Conservation (phyloP, 2,329 filamentous ascomycete genomes). For the Tolypocladium sp. region DNA sequence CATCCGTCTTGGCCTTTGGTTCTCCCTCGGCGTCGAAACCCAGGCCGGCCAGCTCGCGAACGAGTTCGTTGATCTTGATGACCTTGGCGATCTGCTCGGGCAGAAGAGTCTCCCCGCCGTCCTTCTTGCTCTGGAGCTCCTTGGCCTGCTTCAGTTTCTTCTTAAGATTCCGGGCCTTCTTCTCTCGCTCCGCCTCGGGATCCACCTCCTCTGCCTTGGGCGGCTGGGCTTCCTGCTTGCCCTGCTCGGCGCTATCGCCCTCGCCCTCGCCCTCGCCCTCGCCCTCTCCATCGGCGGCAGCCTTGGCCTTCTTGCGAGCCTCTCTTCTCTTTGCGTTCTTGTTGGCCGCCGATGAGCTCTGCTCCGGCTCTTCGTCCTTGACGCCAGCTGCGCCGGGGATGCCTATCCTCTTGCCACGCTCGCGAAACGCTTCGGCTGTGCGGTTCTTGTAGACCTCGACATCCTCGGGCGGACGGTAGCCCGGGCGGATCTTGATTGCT, state of each 20-base stretch:
- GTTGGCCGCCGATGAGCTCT: constrained; percentile 47
- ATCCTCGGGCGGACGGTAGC: constrained; percentile 90
- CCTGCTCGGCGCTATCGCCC: constrained; percentile 5
- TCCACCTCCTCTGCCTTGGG: constrained; percentile 41
- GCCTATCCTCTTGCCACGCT: constrained; percentile 49
- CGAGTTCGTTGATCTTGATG: constrained; percentile 90
- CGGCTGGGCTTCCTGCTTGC: constrained; percentile 13
- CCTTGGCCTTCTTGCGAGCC: constrained; percentile 45
- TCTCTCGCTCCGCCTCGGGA: constrained; percentile 72
- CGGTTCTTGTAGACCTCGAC: constrained; percentile 94
- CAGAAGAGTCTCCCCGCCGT: constrained; percentile 71
- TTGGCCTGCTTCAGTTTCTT: constrained; percentile 94
- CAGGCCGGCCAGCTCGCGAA: constrained; percentile 75
- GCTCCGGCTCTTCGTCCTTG: constrained; percentile 38
- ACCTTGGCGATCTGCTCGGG: constrained; percentile 97
- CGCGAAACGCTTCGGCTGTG: constrained; percentile 77
- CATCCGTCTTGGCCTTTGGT: constrained; percentile 22
- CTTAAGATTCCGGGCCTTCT: constrained; percentile 81
- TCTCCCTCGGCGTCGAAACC: constrained; percentile 78
- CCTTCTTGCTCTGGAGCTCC: constrained; percentile 85
- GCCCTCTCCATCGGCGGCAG: constrained; percentile 49
- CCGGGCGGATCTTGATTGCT: constrained; percentile 88
- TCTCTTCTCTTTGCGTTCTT: constrained; percentile 79
- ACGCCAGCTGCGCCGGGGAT: constrained; percentile 66
- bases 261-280: constrained; percentile 47